Evolutionary conservation across 1,139 yeast genomes (phyloP), one percentile per base, ranked within the genome.

Genomic region (Debaryomyces sp.): DNA sequence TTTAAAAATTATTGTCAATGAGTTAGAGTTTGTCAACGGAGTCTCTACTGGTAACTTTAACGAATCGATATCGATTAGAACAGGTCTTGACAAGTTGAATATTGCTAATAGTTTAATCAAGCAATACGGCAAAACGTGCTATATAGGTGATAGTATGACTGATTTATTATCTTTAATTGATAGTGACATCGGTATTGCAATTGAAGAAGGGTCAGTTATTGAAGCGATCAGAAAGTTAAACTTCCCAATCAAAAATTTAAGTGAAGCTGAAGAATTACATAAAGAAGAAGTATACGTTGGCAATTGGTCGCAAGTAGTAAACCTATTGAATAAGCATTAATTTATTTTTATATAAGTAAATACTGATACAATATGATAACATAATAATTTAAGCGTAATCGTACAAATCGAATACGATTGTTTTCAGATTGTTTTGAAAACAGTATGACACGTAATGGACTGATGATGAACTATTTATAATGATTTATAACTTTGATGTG

Each of bases 111-210:
- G 53, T 5, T 52, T 77, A 1, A 51, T 56, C 6, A 45, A 58
- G 18, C 46, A 52, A 7, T 39, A 51, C 17, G 48, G 52, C 21
- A 54, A 50, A 0, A 49, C 76, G 0, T 64, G 77, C 43, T 86
- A 85, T 58, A 68, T 85, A 13, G 94, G 94, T 1, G 94, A 87
- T 58, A 82, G 89, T 52, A 57, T 79, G 1, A 83, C 89, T 0
- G 94, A 87, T 63, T 66, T 85, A 13, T 63, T 83, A 34, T 76
- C 85, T 1, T 63, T 85, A 59, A 50, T 81, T 10, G 72, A 70
- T 33, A 80, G 82, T 2, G 77, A 77, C 49, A 53, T 63, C 17
- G 89, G 87, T 0, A 64, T 84, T 4, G 71, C 80, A 0, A 71
- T 85, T 44, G 71, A 66, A 15, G 70, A 71, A 3, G 66, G 69